These are phyloP conservation scores for Fusarium anthophilum DNA, from an alignment of 2,329 filamentous ascomycete species.

Conservation along the genomic window DNA sequence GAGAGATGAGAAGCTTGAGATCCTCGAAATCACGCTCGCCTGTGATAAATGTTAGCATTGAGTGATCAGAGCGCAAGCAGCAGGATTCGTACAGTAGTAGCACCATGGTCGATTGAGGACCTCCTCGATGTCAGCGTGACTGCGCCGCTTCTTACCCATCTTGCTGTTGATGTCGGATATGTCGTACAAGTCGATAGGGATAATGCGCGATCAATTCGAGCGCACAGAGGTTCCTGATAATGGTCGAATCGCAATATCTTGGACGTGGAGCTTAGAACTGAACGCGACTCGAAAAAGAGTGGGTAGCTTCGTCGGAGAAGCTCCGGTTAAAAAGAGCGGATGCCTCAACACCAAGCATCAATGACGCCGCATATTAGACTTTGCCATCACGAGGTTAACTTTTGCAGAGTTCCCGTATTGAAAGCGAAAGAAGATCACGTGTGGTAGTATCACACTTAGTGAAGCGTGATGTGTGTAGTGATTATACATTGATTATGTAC, in stretches of 20 bases:
- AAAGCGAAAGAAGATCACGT: background rate
- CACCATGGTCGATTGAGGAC: conserved; percentile 91
- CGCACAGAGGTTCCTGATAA: conserved; percentile 27
- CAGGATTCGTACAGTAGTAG: conserved; percentile 79
- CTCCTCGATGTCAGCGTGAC: conserved; percentile 87
- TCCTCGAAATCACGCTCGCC: conserved; percentile 97
- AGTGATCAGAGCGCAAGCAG: conserved; percentile 1
- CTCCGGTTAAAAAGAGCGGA: conserved; percentile 29
- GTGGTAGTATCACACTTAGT: fast-evolving
- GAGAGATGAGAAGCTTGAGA: conserved; percentile 92
- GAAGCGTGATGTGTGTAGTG: background rate
- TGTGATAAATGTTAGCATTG: conserved; percentile 47
- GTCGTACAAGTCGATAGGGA: background rate
- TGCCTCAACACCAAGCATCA: background rate
- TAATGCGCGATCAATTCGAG: conserved; percentile 20
- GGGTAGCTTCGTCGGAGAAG: conserved; percentile 42
- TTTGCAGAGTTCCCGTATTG: background rate
- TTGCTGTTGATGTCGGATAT: conserved; percentile 9
- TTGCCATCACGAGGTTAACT: background rate
- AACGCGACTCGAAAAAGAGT: conserved; percentile 40
- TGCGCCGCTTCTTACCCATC: conserved; percentile 93
- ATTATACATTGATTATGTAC: conserved; percentile 24
- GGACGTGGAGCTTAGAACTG: conserved; percentile 34
- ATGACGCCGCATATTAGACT: background rate
- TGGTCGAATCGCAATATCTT: conserved; percentile 29